Evolutionary conservation across 2,329 filamentous ascomycete genomes (phyloP).

Genomic region (Phialophora verrucosa): DNA sequence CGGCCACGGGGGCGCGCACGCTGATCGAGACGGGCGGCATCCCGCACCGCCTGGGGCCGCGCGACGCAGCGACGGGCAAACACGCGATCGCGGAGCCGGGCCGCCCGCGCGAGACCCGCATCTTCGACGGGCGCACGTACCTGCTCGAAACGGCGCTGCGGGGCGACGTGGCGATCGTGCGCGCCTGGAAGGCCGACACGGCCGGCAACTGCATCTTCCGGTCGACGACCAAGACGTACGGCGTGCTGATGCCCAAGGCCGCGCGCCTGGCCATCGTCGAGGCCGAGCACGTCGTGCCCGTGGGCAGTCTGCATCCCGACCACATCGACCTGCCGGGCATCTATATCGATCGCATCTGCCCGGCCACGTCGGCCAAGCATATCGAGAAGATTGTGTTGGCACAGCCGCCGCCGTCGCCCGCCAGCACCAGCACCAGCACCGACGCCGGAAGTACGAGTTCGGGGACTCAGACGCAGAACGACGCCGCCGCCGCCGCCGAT

Average conservation of each 20-base stretch:
- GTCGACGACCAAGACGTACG: slow-evolving; percentile 75
- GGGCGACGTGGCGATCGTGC: slow-evolving; percentile 77
- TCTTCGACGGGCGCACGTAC: slow-evolving; percentile 74
- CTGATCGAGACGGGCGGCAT: slow-evolving; percentile 50
- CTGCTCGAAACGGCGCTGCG: slow-evolving; percentile 77
- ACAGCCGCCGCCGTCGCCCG: no score
- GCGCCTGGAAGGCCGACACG: slow-evolving; percentile 77
- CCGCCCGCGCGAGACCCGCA: slow-evolving; percentile 70
- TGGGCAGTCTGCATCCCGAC: slow-evolving; percentile 74
- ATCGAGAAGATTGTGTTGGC: slow-evolving; percentile 67
- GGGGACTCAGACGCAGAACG: neutral
- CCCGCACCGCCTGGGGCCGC: slow-evolving; percentile 73
- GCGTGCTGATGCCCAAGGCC: slow-evolving; percentile 79
- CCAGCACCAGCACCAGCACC: no score
- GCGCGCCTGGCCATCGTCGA: slow-evolving; percentile 80
- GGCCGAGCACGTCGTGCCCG: slow-evolving; percentile 79
- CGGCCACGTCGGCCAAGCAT: slow-evolving; percentile 71
- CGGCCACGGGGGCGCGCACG: slow-evolving; percentile 71
- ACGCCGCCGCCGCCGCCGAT: slow-evolving; percentile 41
- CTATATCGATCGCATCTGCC: slow-evolving; percentile 80
- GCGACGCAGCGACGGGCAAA: slow-evolving; percentile 70
- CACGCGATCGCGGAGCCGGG: slow-evolving; percentile 67
- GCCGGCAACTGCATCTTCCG: slow-evolving; percentile 81
- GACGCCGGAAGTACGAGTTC: no score
- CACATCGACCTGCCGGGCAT: slow-evolving; percentile 81